Evolutionary conservation across 805 yeast species (phyloP), one percentile per base, ranked within the genome.

Genomic region (Alloascoidea africana): DNA sequence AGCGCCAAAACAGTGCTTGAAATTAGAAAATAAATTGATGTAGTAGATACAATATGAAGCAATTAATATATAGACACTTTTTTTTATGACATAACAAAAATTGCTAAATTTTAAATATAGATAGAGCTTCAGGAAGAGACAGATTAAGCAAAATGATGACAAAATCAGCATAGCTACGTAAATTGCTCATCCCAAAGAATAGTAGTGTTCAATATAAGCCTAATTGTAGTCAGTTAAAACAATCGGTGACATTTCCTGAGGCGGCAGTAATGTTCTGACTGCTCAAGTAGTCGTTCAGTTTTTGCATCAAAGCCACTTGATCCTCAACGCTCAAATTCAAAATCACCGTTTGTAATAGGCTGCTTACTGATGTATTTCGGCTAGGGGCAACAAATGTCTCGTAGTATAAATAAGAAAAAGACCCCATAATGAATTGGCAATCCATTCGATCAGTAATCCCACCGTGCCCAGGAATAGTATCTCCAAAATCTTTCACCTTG

Each of bases 381-480:
- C n/a, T 23, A 23, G n/a, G 76, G 27, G 89, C 76, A 46, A 91
- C 71, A 55, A 91, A 91, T 2, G 96, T 84, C 58, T 89, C 96
- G 58, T 78, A 87, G 62, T 91, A 91, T 46, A 91, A 66, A 53
- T 86, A 87, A 23, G 91, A 71, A 54, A 91, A 91, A 32, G 94
- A 83, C 8, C 98, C 98, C 97, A 91, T 91, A 48, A 91, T 65
- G 54, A 89, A 91, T 61, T 91, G 97, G 60, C 98, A 91, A 60
- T 91, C 98, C 65, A 91, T 78, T 61, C 98, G 73, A 56, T 91
- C 98, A 17, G 96, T 87, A 46, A 91, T 78, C 47, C 98, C 98
- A 44, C 98, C 98, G 54, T 91, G 98, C 19, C 98, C 98, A 13
- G 98, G 98, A 47, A 91, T 91, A 5, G 97, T 89, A 53, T 89